These are phyloP conservation scores for Aegilops bicornis DNA, from an alignment of 176 grass and related monocot species.

Conservation along the genomic window DNA sequence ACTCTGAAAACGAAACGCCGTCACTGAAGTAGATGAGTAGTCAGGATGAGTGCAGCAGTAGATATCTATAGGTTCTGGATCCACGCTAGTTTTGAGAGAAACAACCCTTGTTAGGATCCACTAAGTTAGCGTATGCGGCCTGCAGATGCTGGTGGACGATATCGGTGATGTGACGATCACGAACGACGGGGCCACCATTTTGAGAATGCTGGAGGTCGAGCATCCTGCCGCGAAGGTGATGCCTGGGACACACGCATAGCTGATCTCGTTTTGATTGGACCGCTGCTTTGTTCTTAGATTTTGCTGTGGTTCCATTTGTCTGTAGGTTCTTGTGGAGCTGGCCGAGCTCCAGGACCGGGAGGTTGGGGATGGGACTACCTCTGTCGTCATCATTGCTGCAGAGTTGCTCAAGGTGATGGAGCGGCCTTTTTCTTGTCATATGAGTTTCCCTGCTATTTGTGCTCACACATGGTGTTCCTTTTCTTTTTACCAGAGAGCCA, in stretches of 20 bases:
- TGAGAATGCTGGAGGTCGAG: constrained; percentile 94
- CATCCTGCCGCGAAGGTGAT: constrained; percentile 77
- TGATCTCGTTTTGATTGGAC: neutral
- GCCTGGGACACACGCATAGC: neutral
- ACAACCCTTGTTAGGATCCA: neutral
- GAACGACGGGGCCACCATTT: constrained; percentile 89
- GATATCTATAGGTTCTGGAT: too few species aligned
- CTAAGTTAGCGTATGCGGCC: constrained; percentile 10
- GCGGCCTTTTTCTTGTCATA: neutral
- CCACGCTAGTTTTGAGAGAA: neutral
- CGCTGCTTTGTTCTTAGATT: neutral
- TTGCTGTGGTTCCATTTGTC: neutral
- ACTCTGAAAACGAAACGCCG: rapidly evolving
- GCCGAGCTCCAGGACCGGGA: constrained; percentile 93
- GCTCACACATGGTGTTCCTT: neutral
- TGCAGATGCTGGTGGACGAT: constrained; percentile 90
- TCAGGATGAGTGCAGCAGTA: neutral
- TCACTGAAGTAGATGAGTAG: too few species aligned
- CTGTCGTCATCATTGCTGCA: constrained; percentile 76
- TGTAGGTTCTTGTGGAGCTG: constrained; percentile 91
- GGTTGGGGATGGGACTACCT: constrained; percentile 92
- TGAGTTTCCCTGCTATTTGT: constrained; percentile 1
- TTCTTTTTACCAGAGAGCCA: constrained; percentile 61
- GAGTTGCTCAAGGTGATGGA: constrained; percentile 81
- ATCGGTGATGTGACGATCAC: constrained; percentile 97